These are phyloP conservation scores for Penicillium expansum DNA, from an alignment of 2,329 filamentous ascomycete species.

Conservation along the genomic window DNA sequence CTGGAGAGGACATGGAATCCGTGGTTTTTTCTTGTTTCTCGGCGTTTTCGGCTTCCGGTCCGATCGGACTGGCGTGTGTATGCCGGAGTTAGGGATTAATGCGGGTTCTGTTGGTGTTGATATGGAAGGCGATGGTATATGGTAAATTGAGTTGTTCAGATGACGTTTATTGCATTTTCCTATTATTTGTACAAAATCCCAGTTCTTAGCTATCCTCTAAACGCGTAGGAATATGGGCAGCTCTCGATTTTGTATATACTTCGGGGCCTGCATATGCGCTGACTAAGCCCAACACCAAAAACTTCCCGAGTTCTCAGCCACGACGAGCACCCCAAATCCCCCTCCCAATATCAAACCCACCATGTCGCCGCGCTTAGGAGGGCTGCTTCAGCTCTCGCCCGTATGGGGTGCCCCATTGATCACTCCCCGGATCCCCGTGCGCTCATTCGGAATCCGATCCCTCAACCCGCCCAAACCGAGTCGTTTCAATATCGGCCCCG, in stretches of 20 bases:
- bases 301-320: conserved; percentile 14
- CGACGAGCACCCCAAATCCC: conserved; percentile 2
- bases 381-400: conserved; percentile 28
- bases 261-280: neutral
- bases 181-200: neutral
- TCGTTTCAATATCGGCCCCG: conserved; percentile 54
- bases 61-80: conserved; percentile 4
- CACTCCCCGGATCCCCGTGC: conserved; percentile 28
- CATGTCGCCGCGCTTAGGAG: conserved; percentile 39
- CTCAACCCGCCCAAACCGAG: conserved; percentile 52
- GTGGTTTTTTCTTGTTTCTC: neutral
- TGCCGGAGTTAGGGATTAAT: conserved; percentile 3
- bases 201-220: neutral
- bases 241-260: neutral
- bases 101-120: neutral
- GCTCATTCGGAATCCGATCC: conserved; percentile 56
- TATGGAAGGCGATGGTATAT: neutral
- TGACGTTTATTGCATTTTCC: neutral
- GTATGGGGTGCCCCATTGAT: conserved; percentile 23
- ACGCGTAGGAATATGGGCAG: neutral
- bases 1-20: neutral
- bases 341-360: conserved; percentile 7
- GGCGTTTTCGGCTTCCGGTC: conserved; percentile 13
- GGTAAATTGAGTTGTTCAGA: no score
- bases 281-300: conserved; percentile 23